phyloP scores from a whole-genome alignment of 768 basidiomycete genomes.

The Auriscalpium vulgare region DNA sequence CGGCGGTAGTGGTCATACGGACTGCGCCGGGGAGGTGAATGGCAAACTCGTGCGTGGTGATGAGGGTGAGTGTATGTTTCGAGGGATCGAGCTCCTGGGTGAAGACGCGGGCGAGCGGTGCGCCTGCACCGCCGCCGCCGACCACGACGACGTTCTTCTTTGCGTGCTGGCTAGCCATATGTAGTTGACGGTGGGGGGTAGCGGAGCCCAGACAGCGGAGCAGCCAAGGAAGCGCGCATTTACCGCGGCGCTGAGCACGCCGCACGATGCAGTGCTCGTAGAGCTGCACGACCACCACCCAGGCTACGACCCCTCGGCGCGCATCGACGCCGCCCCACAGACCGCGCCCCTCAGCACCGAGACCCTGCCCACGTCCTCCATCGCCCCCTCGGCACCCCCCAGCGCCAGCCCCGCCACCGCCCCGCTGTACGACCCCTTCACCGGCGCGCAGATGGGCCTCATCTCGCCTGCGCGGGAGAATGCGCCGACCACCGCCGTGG shows the following conservation, averaged over 20 bases:
- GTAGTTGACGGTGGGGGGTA: too few species aligned
- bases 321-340: slow-evolving; percentile 8
- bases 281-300: slow-evolving; percentile 34
- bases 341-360: not conserved
- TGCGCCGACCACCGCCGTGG: slow-evolving; percentile 11
- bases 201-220: slow-evolving; percentile 8
- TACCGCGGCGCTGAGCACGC: slow-evolving; percentile 34
- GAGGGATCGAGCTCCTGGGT: slow-evolving; percentile 40
- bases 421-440: slow-evolving; percentile 38
- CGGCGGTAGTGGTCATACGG: slow-evolving; percentile 43
- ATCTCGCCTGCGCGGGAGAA: slow-evolving; percentile 17
- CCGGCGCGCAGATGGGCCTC: slow-evolving; percentile 35
- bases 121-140: slow-evolving; percentile 50
- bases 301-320: slow-evolving; percentile 7
- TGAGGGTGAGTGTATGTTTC: slow-evolving; percentile 44
- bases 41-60: slow-evolving; percentile 44
- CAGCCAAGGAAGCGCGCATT: slow-evolving; percentile 17
- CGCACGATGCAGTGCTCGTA: slow-evolving; percentile 57
- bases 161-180: too few species aligned
- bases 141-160: slow-evolving; percentile 37
- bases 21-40: slow-evolving; percentile 42
- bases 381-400: slow-evolving; percentile 11
- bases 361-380: slow-evolving; percentile 12
- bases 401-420: slow-evolving; percentile 19
- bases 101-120: slow-evolving; percentile 36